These are phyloP conservation scores for Cyberlindnera suaveolens DNA, from an alignment of 805 yeast genomes.

Conservation along the genomic window DNA sequence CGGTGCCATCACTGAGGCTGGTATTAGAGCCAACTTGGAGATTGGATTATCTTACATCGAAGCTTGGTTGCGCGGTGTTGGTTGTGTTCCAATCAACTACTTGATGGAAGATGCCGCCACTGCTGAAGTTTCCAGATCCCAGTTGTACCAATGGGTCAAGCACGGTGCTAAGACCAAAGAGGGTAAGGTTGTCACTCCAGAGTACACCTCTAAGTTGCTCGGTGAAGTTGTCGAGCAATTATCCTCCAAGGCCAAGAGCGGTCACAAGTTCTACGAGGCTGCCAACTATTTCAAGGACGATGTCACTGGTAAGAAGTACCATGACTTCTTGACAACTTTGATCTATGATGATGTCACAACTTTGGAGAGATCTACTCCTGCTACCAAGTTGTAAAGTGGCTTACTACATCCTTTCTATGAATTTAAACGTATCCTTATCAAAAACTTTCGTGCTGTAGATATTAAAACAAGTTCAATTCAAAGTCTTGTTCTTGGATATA, in stretches of 20 bases:
- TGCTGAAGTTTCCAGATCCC: slow-evolving; percentile 81
- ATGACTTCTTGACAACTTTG: slow-evolving; percentile 72
- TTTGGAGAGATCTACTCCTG: slow-evolving; percentile 21
- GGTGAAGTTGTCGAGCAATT: slow-evolving; percentile 55
- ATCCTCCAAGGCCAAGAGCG: slow-evolving; percentile 41
- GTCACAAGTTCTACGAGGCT: slow-evolving; percentile 64
- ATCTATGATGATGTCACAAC: slow-evolving; percentile 70
- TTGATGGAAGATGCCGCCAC: slow-evolving; percentile 91
- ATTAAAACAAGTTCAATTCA: slow-evolving; percentile 26
- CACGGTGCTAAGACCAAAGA: slow-evolving; percentile 58
- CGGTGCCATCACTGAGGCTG: slow-evolving; percentile 61
- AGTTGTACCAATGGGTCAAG: slow-evolving; percentile 78
- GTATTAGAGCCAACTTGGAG: slow-evolving; percentile 64
- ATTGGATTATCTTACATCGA: slow-evolving; percentile 79
- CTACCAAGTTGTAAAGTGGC: slow-evolving; percentile 13
- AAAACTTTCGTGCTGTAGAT: neutral
- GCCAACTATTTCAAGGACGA: slow-evolving; percentile 69
- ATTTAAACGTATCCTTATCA: neutral
- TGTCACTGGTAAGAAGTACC: slow-evolving; percentile 63
- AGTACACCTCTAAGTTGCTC: slow-evolving; percentile 49
- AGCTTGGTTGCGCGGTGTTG: slow-evolving; percentile 79
- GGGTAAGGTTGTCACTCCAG: slow-evolving; percentile 54
- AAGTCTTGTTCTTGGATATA: slow-evolving; percentile 58
- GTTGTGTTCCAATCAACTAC: slow-evolving; percentile 81
- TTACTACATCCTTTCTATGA: neutral